Evolutionary conservation across 179 eudicot genomes (phyloP), one percentile per base, ranked within the genome.

Genomic region (Patellifolia procumbens): DNA sequence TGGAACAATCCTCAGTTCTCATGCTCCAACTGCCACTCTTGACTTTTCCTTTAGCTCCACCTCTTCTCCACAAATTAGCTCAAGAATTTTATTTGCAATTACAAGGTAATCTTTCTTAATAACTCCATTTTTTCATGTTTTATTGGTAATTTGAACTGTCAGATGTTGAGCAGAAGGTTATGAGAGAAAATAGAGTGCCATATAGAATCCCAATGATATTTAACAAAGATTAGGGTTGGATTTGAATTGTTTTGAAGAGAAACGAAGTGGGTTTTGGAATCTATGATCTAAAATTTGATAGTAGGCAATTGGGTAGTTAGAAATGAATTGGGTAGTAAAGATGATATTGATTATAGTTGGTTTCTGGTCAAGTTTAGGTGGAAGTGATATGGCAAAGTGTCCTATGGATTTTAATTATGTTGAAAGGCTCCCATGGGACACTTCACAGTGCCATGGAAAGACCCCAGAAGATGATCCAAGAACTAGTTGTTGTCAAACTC

Each of bases 321-420:
- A 78, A 39, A 72, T 78, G 81, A 78, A 74, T 62, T 48, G 64
- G 63, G 58, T 19, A 24, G 34, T 81, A n/a, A n/a, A n/a, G 65
- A 37, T 78, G 68, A 64, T 80, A 68, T 31, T 86, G 74, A 63
- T 72, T 62, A 56, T 80, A 46, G 70, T 76, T 58, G 53, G 48
- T 48, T 20, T 67, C 3, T 42, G 66, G 39, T 2, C 61, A 39
- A 55, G 11, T 32, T 60, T 58, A 20, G 75, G 26, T 43, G 34
- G 75, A 70, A 52, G 52, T 22, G 58, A 55, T 70, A 35, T 35
- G 15, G 65, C 60, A 17, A 66, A 70, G n/a, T 90, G 97, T 56
- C 97, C 97, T 2, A 60, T 90, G 78, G 84, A 90, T 75, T 78
- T 88, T 0, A 69, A 60, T 62, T 90, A 88, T 80, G 86, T 88